Conservation (phyloP, 805 yeast genomes). For the Kregervanrija fluxuum region DNA sequence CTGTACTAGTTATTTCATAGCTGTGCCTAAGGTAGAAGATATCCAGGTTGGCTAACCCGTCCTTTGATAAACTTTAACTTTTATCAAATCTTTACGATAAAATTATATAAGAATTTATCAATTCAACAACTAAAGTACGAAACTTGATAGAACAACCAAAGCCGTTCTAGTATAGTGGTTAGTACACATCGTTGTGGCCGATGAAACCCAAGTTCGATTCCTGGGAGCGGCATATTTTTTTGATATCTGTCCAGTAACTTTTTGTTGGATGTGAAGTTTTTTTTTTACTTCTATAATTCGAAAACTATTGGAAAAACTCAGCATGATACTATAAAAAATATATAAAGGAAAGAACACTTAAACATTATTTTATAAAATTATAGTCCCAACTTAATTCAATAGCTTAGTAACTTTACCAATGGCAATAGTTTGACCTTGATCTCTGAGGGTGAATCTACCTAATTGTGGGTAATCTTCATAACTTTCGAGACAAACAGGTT, state of each 20-base stretch:
- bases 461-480: slow-evolving; percentile 89
- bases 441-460: slow-evolving; percentile 97
- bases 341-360: too few relatives aligned
- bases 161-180: slow-evolving; percentile 23
- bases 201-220: slow-evolving; percentile 22
- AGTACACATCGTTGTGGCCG: slow-evolving; percentile 22
- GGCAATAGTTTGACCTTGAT: slow-evolving; percentile 97
- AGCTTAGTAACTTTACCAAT: slow-evolving; percentile 95
- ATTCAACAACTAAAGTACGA: too few relatives aligned
- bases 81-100: too few relatives aligned
- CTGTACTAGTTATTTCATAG: too few relatives aligned
- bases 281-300: too few relatives aligned
- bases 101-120: too few relatives aligned
- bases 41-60: too few relatives aligned
- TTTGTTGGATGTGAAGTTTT: neutral
- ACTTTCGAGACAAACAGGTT: slow-evolving; percentile 90
- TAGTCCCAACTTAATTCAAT: slow-evolving; percentile 32
- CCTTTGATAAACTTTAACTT: too few relatives aligned
- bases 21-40: too few relatives aligned
- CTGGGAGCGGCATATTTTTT: slow-evolving; percentile 19
- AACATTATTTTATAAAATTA: too few relatives aligned
- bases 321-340: too few relatives aligned
- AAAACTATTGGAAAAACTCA: too few relatives aligned
- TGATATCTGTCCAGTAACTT: neutral
- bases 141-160: neutral